phyloP scores from a whole-genome alignment of 2,329 filamentous ascomycete genomes.

The Aurifilum marmelostoma region DNA sequence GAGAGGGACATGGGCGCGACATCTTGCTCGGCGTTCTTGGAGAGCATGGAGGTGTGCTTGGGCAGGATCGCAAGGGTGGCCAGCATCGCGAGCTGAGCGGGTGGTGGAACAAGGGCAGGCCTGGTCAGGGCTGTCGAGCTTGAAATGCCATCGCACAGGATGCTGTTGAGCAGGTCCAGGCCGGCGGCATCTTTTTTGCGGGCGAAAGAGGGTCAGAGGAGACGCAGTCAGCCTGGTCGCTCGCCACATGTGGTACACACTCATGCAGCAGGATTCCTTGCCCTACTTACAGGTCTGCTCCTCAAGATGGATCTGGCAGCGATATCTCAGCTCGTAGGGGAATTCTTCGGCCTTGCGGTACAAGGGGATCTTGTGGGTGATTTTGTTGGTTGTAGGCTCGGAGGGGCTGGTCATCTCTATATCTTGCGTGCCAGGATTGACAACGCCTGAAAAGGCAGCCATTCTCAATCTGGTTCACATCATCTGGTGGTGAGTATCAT shows the following conservation, averaged over 20 bases:
- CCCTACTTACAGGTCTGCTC: conserved; percentile 59
- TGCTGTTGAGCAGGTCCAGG: conserved; percentile 65
- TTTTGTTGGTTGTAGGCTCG: conserved; percentile 15
- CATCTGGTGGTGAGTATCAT: not conserved
- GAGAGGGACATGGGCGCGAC: conserved; percentile 68
- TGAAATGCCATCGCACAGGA: conserved; percentile 59
- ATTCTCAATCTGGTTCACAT: conserved; percentile 28
- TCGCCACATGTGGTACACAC: conserved; percentile 2
- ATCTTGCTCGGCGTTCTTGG: conserved; percentile 61
- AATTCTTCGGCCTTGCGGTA: conserved; percentile 61
- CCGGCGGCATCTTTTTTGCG: conserved; percentile 54
- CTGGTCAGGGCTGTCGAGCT: conserved; percentile 34
- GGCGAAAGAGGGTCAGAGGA: not conserved
- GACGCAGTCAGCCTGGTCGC: not conserved
- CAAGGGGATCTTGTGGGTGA: conserved; percentile 13
- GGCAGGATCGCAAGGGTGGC: conserved; percentile 84
- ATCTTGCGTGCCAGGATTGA: conserved; percentile 6
- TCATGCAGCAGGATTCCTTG: not conserved
- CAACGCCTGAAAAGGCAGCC: conserved; percentile 35
- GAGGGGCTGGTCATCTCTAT: conserved; percentile 32
- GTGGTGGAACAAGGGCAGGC: conserved; percentile 67
- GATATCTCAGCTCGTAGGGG: conserved; percentile 65
- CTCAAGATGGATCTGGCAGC: conserved; percentile 74
- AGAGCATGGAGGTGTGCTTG: conserved; percentile 72
- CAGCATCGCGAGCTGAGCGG: conserved; percentile 76